Conservation (phyloP, 2,329 filamentous ascomycete genomes). For the Clarireedia paspali region DNA sequence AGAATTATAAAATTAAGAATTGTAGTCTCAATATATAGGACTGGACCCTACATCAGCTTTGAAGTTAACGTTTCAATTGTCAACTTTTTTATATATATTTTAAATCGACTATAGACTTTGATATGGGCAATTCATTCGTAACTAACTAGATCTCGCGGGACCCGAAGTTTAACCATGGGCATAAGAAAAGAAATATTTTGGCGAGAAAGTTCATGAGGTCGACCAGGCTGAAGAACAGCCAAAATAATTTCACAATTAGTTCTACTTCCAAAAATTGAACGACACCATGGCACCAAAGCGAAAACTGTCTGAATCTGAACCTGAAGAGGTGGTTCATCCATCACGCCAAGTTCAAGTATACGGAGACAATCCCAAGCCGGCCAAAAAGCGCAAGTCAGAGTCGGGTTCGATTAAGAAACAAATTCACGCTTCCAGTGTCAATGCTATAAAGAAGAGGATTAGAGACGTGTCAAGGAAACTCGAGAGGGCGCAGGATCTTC, state of each 20-base stretch:
- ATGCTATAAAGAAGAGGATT: slow-evolving; percentile 63
- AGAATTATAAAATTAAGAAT: no score
- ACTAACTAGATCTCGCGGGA: no score
- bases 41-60: no score
- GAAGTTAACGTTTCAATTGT: no score
- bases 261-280: neutral
- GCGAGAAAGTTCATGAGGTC: no score
- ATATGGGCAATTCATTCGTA: no score
- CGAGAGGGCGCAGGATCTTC: slow-evolving; percentile 51
- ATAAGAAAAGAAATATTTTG: no score
- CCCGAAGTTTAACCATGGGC: no score
- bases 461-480: slow-evolving; percentile 63
- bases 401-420: slow-evolving; percentile 24
- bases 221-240: slow-evolving; percentile 6
- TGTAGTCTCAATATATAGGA: no score
- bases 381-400: slow-evolving; percentile 26
- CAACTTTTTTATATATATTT: no score
- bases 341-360: slow-evolving; percentile 28
- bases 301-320: slow-evolving; percentile 20
- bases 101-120: no score
- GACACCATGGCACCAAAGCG: slow-evolving; percentile 27
- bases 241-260: neutral
- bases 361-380: slow-evolving; percentile 23
- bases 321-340: slow-evolving; percentile 23
- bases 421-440: slow-evolving; percentile 34